Evolutionary conservation across 371 early-diverging fungal species (phyloP).

Genomic region (Apophysomyces trapeziformis): DNA sequence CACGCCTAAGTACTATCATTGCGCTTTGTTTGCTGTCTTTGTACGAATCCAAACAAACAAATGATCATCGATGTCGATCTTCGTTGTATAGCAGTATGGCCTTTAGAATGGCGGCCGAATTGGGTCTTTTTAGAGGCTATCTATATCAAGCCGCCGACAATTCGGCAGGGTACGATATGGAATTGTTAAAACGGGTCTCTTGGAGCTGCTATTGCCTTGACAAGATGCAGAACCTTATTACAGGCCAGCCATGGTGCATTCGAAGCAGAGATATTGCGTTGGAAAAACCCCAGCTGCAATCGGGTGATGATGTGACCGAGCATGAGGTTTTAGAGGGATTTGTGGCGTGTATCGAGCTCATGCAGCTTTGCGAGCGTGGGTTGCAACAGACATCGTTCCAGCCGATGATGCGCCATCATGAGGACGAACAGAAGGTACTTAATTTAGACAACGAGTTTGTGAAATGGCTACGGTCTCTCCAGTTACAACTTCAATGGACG

Average conservation of each 20-base stretch:
- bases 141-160: conserved; percentile 10
- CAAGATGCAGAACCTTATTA: conserved; percentile 21
- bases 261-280: conserved; percentile 25
- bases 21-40: conserved; percentile 30
- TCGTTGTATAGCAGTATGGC: conserved; percentile 33
- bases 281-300: conserved; percentile 33
- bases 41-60: conserved; percentile 23
- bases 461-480: conserved; percentile 34
- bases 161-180: conserved; percentile 21
- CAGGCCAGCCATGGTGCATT: conserved; percentile 18
- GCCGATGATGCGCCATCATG: conserved; percentile 21
- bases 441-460: conserved; percentile 26
- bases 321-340: conserved; percentile 32
- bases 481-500: conserved; percentile 38
- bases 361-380: conserved; percentile 32
- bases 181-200: conserved; percentile 23
- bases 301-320: conserved; percentile 35
- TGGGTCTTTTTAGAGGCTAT: conserved; percentile 18
- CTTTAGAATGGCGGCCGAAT: conserved; percentile 35
- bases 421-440: conserved; percentile 34
- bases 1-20: conserved; percentile 29
- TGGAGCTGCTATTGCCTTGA: conserved; percentile 33
- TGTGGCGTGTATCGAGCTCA: conserved; percentile 31
- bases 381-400: conserved; percentile 23
- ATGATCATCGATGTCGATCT: conserved; percentile 12